Base-by-base conservation (phyloP, 352 stramenopile genomes). In the Pythium biforme region DNA sequence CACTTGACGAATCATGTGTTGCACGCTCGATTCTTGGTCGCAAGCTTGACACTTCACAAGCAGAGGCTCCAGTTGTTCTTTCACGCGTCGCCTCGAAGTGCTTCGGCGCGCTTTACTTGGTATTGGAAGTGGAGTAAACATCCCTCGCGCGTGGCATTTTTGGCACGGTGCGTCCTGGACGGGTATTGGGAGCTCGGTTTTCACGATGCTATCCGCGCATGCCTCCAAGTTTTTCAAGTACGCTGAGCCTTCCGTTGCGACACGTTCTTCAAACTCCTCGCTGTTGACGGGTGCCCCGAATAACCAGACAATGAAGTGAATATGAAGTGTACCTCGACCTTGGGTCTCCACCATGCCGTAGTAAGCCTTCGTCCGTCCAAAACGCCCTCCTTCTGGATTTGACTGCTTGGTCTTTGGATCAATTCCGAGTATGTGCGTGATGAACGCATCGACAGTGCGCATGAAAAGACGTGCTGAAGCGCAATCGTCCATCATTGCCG, bases 341-440 rank as follows among this genome's bases (percentile, higher is more conserved):
- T 65, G 58, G 19, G 58, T 65, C 58, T 65, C 58, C 0, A 65
- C 50, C 58, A 65, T 59, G 0, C 58, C 58, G 19, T 46, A 65
- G 25, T 54, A 59, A 0, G 55, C 55, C 29, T 62, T 62, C 12
- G 55, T 62, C 4, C 22, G 34, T 11, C 55, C 55, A 40, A 62
- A 54, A 4, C 11, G 46, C 1, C 55, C 55, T 3, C 55, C 55
- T 55, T 48, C 43, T 20, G 12, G 19, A 1, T 25, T 46, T 12
- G 43, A 31, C 3, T 17, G 8, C 10, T 39, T 12, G 3, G 43
- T 31, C n/a, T 41, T 62, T 27, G 55, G n/a, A 54, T 62, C 43
- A 39, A 53, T 3, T 27, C 43, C 55, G 8, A 62, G 55, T 46
- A 62, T 20, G 9, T 58, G 22, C 2, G 7, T 26, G 14, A 62